phyloP scores from a whole-genome alignment of 805 yeast species.

The Candida berthetii region DNA sequence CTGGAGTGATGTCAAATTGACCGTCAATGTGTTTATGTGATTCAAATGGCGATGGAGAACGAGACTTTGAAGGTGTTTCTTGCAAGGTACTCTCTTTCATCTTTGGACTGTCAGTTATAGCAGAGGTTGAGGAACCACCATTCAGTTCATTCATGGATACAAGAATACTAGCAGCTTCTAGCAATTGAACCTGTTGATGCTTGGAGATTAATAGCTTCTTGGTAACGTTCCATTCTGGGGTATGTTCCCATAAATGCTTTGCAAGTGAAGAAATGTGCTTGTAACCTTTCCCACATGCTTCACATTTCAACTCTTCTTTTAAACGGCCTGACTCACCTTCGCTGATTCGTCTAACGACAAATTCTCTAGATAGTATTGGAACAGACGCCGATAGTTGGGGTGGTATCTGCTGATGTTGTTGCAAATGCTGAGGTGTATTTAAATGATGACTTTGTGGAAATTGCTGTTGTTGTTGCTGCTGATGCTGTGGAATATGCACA shows the following conservation, averaged over 20 bases:
- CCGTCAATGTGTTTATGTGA: constrained; percentile 2
- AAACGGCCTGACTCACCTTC: constrained; percentile 85
- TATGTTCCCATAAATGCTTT: constrained; percentile 89
- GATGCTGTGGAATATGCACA: constrained; percentile 12
- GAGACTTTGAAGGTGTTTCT: background rate
- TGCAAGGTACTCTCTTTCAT: background rate
- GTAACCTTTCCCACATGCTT: constrained; percentile 88
- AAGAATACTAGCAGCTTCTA: constrained; percentile 72
- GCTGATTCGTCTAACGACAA: constrained; percentile 75
- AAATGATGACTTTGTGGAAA: constrained; percentile 3
- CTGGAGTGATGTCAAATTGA: background rate
- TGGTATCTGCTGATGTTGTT: constrained; percentile 3
- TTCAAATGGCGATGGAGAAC: background rate
- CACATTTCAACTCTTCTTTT: constrained; percentile 81
- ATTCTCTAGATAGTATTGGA: constrained; percentile 49
- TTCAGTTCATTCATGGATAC: constrained; percentile 60
- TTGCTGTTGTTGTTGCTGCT: constrained; percentile 3
- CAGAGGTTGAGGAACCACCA: constrained; percentile 3
- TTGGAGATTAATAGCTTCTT: constrained; percentile 75
- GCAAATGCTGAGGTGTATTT: constrained; percentile 3
- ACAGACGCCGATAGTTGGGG: constrained; percentile 23
- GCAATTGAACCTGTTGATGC: constrained; percentile 80
- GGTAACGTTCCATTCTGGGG: constrained; percentile 91
- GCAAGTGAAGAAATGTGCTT: constrained; percentile 86
- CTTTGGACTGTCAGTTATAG: background rate